Evolutionary conservation across 2,329 filamentous ascomycete genomes (phyloP).

Genomic region (Phialocephala subalpina): DNA sequence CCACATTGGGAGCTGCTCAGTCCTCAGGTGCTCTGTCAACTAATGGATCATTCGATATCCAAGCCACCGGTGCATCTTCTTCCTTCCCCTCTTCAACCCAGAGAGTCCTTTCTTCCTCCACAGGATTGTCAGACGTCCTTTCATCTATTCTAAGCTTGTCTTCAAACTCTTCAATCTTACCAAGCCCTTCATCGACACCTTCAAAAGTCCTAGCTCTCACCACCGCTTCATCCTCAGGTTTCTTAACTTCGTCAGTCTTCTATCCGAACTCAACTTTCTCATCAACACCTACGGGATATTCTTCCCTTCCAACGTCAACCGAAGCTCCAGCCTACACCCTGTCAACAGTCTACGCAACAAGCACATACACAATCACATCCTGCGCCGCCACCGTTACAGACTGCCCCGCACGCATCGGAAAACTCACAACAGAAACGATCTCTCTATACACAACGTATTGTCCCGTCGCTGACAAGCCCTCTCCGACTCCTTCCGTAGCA

Average conservation of each 20-base stretch:
- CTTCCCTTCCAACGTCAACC: neutral
- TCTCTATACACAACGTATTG: neutral
- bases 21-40: neutral
- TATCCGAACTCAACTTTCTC: neutral
- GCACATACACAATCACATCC: constrained; percentile 9
- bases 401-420: neutral
- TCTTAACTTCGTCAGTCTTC: too few species aligned
- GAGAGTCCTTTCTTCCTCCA: too few species aligned
- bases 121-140: too few species aligned
- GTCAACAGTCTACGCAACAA: constrained; percentile 10
- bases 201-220: too few species aligned
- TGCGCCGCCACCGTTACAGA: constrained; percentile 8
- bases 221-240: too few species aligned
- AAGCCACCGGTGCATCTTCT: too few species aligned
- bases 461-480: neutral
- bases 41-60: neutral
- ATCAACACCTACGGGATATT: neutral
- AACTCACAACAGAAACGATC: neutral
- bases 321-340: neutral
- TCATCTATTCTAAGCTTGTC: too few species aligned
- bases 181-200: too few species aligned
- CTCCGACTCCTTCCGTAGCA: neutral
- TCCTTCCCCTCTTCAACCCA: too few species aligned
- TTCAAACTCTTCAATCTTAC: too few species aligned
- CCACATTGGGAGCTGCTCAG: neutral